Percentiles rank a stretch among this genome's conserved stretches.
These are phyloP conservation scores for Strobilomyces echinocephalus DNA, from an alignment of 768 basidiomycete species.

Conservation along the genomic window DNA sequence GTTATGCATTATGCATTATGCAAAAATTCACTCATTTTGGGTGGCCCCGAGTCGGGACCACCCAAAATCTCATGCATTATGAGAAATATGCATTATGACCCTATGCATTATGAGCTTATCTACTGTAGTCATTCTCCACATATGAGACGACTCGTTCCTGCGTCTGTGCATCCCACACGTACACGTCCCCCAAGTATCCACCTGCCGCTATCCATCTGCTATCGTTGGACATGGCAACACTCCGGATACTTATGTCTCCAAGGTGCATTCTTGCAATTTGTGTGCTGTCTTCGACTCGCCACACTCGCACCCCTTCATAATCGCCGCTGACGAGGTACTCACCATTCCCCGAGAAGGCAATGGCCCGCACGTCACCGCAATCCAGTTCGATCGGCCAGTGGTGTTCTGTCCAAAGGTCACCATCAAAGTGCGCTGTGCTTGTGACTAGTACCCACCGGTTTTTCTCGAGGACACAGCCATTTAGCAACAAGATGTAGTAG, in stretches of 20 bases:
- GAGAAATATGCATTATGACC: too few relatives aligned
- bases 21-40: too few relatives aligned
- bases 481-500: too few relatives aligned
- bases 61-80: too few relatives aligned
- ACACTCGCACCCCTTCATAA: not conserved
- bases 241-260: rapidly evolving
- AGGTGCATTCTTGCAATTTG: not conserved
- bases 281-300: not conserved
- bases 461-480: not conserved
- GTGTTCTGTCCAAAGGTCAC: not conserved
- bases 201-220: not conserved
- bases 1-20: too few relatives aligned
- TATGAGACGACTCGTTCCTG: not conserved
- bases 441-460: not conserved
- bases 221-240: not conserved
- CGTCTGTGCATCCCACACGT: not conserved
- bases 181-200: not conserved
- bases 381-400: not conserved
- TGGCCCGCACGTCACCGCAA: too few relatives aligned
- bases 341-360: too few relatives aligned
- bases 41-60: too few relatives aligned
- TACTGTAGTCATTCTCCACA: too few relatives aligned
- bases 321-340: not conserved
- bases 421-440: too few relatives aligned
- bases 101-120: too few relatives aligned